Evolutionary conservation across 1,139 yeast species (phyloP).

Genomic region (Chernovozyma sophiae-reginae): DNA sequence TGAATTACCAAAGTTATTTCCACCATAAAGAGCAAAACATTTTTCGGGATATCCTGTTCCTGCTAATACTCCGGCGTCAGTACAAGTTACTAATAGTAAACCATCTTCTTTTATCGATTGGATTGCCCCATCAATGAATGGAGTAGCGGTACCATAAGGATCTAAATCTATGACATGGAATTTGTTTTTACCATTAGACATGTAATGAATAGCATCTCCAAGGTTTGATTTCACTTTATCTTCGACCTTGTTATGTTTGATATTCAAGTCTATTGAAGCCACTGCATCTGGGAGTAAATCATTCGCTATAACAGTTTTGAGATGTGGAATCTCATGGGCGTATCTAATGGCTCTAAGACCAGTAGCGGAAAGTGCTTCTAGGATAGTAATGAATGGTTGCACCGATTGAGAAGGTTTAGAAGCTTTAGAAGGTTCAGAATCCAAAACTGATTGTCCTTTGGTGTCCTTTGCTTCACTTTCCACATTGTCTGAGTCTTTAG

Average conservation of each 20-base stretch:
- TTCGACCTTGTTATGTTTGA: slow-evolving; percentile 57
- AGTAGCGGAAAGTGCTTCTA: slow-evolving; percentile 93
- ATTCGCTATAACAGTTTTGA: slow-evolving; percentile 74
- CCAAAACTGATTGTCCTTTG: background rate
- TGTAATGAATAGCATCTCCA: slow-evolving; percentile 85
- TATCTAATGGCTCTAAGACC: slow-evolving; percentile 92
- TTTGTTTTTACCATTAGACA: slow-evolving; percentile 53
- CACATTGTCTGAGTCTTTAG: background rate
- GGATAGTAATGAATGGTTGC: slow-evolving; percentile 53
- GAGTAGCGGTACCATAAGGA: slow-evolving; percentile 97
- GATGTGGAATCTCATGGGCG: slow-evolving; percentile 81
- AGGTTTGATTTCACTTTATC: slow-evolving; percentile 57
- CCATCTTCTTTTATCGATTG: slow-evolving; percentile 83
- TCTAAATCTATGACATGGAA: slow-evolving; percentile 90
- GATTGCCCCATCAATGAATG: slow-evolving; percentile 87
- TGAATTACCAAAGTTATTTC: slow-evolving; percentile 64
- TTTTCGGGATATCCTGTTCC: slow-evolving; percentile 97
- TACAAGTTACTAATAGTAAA: slow-evolving; percentile 82
- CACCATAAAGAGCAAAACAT: slow-evolving; percentile 91
- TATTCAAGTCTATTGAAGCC: slow-evolving; percentile 68
- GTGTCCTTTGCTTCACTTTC: background rate
- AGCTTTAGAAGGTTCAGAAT: slow-evolving; percentile 1
- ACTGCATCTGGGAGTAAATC: slow-evolving; percentile 87
- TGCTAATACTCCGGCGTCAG: slow-evolving; percentile 93
- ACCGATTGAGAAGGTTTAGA: slow-evolving; percentile 8